Evolutionary conservation across 805 yeast species (phyloP).

Genomic region (Nakazawaea populi): DNA sequence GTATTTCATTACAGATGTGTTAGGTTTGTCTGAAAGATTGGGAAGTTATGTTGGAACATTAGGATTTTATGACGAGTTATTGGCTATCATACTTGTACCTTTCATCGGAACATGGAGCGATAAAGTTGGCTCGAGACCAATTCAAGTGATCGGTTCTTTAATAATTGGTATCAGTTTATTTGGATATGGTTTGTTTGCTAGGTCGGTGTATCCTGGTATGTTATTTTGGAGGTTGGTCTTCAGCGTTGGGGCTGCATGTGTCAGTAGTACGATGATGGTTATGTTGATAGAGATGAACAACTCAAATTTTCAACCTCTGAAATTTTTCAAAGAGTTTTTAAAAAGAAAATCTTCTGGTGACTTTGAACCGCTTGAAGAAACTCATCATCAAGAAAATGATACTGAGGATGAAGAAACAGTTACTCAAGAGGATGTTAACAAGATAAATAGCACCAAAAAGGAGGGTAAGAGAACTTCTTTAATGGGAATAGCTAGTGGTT

Average conservation of each 20-base stretch:
- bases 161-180: conserved; percentile 39
- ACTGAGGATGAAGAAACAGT: conserved; percentile 12
- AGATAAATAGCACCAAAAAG: conserved; percentile 20
- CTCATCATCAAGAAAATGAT: conserved; percentile 7
- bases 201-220: conserved; percentile 41
- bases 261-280: conserved; percentile 41
- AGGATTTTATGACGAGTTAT: conserved; percentile 55
- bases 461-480: conserved; percentile 56
- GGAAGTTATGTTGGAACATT: conserved; percentile 44
- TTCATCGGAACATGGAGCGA: conserved; percentile 60
- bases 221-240: conserved; percentile 48
- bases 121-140: conserved; percentile 52
- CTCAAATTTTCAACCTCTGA: conserved; percentile 32
- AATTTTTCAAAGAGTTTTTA: conserved; percentile 6
- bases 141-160: conserved; percentile 43
- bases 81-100: conserved; percentile 50
- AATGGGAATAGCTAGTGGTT: conserved; percentile 56
- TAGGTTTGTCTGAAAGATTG: conserved; percentile 20
- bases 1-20: conserved; percentile 25
- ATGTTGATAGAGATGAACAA: conserved; percentile 40
- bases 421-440: conserved; percentile 13
- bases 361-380: conserved; percentile 2
- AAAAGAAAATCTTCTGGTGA: conserved; percentile 13
- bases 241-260: conserved; percentile 51
- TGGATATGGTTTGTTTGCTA: conserved; percentile 41